These are phyloP conservation scores for Leccinum longicurvipes DNA, from an alignment of 768 basidiomycete genomes.

Conservation along the genomic window DNA sequence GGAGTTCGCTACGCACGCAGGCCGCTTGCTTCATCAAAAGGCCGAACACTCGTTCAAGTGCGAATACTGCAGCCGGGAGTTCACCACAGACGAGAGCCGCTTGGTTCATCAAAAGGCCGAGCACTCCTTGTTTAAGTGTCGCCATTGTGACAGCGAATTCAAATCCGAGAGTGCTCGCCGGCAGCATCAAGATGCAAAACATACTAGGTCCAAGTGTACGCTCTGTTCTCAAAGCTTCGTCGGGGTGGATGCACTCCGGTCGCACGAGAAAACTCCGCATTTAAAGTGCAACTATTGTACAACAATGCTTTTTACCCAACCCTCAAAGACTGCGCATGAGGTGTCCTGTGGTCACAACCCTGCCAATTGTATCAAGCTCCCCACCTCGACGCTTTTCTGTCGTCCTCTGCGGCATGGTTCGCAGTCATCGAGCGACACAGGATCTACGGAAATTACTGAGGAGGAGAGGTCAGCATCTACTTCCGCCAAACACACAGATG, in stretches of 20 bases:
- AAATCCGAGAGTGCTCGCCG: neutral
- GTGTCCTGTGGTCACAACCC: conserved; percentile 3
- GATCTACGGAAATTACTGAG: neutral
- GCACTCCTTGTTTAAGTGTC: too few species aligned
- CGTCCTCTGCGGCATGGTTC: neutral
- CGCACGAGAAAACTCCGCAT: neutral
- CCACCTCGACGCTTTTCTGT: neutral
- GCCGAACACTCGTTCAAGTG: conserved; percentile 12
- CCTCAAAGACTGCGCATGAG: conserved; percentile 4
- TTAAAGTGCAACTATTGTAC: conserved; percentile 8
- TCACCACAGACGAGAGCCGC: conserved; percentile 1
- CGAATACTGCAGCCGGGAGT: conserved; percentile 4
- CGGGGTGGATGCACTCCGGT: neutral
- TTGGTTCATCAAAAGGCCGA: conserved; percentile 6
- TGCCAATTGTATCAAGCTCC: neutral
- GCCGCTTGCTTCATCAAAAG: conserved; percentile 9
- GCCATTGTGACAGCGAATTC: conserved; percentile 10
- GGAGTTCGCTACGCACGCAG: conserved; percentile 2
- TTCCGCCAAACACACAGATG: neutral
- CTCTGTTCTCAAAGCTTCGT: neutral
- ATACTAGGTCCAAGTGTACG: neutral
- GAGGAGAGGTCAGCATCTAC: neutral
- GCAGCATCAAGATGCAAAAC: conserved; percentile 12
- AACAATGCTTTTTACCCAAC: neutral
- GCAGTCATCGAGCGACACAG: neutral